Base-by-base conservation (phyloP, 192 early-diverging fungal genomes). In the Entophlyctis helioformis region DNA sequence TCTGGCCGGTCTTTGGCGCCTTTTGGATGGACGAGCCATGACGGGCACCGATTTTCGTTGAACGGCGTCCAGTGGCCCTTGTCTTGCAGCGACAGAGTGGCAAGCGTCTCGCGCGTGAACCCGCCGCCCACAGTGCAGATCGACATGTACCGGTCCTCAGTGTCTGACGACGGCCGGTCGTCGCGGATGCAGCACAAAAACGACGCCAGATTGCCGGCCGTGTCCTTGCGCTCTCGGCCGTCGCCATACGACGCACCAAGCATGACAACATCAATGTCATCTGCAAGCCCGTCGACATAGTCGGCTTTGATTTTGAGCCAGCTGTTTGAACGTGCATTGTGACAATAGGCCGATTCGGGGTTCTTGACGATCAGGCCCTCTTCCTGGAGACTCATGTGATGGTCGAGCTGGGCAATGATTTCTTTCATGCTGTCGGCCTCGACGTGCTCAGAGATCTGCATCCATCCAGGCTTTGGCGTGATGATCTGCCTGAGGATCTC, bases 291-390 rank as follows among this genome's bases (percentile, higher is more conserved):
- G 33, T 82, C 80, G 11, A 87, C 57, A 54, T 86, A 89, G 13
- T 89, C 86, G 0, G 86, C 79, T 47, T 75, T 89, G 13, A 89
- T 46, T 44, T 89, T 89, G 23, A 87, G 43, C 85, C 86, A 89
- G 19, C 65, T 59, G 16, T 63, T 36, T 16, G 57, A 50, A 12
- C 78, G 64, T 39, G 64, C 64, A 36, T 51, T 50, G 21, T 73
- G 64, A 2, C 50, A 39, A 57, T 89, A 89, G 2, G 21, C 23
- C 8, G 71, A 64, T 5, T 42, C 35, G 2, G 85, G 85, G 34
- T 82, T 68, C 48, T 89, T 89, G 26, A 89, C 57, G 29, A 86
- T 67, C 33, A 89, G 60, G 0, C 80, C 82, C 62, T 77, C 66
- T 54, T 69, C 61, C 42, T 52, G 48, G 16, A 52, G 39, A 10